A percentile compares a stretch with the other conserved stretches of the same genome.
Evolutionary conservation across 2,329 filamentous ascomycete genomes (phyloP).

Genomic region (Thelonectria olida): DNA sequence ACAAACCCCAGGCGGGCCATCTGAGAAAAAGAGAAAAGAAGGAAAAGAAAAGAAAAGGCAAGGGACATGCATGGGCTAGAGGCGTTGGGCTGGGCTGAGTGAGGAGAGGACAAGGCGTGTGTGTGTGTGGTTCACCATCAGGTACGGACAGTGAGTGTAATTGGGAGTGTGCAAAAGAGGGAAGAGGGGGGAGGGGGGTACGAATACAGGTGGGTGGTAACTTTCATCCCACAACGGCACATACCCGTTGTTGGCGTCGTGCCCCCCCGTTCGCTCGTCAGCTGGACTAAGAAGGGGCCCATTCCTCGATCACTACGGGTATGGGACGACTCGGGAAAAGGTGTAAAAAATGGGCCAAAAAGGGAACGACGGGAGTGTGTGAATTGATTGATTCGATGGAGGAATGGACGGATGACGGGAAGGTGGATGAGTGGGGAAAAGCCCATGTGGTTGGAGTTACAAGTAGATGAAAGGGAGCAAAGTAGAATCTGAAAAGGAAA

Average conservation of each 20-base stretch:
- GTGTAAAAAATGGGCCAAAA: not conserved
- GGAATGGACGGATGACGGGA: no score
- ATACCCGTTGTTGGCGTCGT: no score
- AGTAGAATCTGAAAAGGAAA: not conserved
- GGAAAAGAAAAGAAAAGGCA: not conserved
- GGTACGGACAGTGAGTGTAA: no score
- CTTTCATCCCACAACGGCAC: no score
- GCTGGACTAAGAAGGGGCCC: no score
- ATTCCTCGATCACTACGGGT: no score
- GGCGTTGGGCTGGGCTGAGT: constrained; percentile 8
- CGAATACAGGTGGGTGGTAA: not conserved
- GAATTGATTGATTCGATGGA: no score
- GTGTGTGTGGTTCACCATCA: not conserved
- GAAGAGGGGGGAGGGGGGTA: not conserved
- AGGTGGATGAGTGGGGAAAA: no score
- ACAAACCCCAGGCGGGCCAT: not conserved
- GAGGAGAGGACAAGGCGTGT: constrained; percentile 5
- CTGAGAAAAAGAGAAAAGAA: not conserved
- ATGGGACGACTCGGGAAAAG: not conserved
- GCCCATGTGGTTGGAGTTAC: not conserved
- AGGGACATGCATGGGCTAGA: not conserved
- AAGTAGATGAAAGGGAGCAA: not conserved
- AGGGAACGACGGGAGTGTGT: no score
- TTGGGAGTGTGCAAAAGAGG: no score
- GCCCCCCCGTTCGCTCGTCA: no score